A percentile compares a stretch with the other conserved stretches of the same genome.
These are phyloP conservation scores for Colletotrichum orbiculare DNA, from an alignment of 2,329 filamentous ascomycete genomes.

Conservation along the genomic window DNA sequence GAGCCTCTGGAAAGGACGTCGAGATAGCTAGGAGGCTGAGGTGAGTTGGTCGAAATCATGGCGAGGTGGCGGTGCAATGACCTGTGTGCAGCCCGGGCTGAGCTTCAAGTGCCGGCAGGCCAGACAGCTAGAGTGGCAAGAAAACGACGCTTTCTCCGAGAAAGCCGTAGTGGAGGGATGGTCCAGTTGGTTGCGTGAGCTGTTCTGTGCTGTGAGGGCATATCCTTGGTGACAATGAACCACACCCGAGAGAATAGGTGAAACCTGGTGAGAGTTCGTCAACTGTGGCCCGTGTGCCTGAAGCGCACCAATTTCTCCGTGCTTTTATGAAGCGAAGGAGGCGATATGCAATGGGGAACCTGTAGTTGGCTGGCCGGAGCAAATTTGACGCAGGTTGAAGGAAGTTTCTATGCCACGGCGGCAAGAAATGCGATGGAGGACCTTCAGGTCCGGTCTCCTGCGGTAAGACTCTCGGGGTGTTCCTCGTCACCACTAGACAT, in stretches of 20 bases:
- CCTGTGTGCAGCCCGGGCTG: too few species aligned
- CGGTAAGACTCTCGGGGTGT: background rate
- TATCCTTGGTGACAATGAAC: conserved; percentile 12
- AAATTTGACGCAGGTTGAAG: conserved; percentile 21
- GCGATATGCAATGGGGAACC: conserved; percentile 8
- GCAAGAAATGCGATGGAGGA: conserved; percentile 1
- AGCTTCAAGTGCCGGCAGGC: too few species aligned
- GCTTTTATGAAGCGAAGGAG: conserved; percentile 22
- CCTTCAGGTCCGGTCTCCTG: background rate
- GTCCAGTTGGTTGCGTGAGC: too few species aligned
- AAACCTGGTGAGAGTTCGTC: conserved; percentile 32
- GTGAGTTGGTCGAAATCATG: too few species aligned
- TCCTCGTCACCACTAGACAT: background rate
- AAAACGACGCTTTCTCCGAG: conserved; percentile 5
- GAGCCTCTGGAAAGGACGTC: too few species aligned
- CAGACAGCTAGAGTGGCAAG: too few species aligned
- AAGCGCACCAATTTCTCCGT: conserved; percentile 29
- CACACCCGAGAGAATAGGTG: conserved; percentile 22
- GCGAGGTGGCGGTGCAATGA: too few species aligned
- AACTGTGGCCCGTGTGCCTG: conserved; percentile 27
- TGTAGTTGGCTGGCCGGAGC: conserved; percentile 19
- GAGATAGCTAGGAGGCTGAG: too few species aligned
- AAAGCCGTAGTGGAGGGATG: conserved; percentile 25
- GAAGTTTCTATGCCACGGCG: conserved; percentile 23
- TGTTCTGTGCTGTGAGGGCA: too few species aligned